Base-by-base conservation (phyloP, 1,284 basidiomycete genomes). In the Sporisorium sorghi region DNA sequence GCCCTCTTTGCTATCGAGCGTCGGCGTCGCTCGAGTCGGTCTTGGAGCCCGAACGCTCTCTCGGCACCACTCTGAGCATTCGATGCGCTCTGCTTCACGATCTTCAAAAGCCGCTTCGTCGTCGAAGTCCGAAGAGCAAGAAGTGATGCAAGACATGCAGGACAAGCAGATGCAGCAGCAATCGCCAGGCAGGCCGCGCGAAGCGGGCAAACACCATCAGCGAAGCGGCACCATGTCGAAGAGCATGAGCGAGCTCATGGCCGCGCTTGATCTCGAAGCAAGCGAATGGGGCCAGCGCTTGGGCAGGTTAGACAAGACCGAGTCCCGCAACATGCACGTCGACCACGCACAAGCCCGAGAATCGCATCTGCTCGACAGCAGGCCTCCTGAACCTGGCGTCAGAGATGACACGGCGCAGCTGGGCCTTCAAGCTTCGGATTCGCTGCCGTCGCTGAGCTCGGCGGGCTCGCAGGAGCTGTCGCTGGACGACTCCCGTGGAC, bases 211-310 rank as follows among this genome's bases (percentile, higher is more conserved):
- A 15, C 32, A 54, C 46, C 66, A 58, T n/a, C 55, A 57, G 33
- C 59, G 73, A 21, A 58, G 26, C 21, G 58, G 58, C 9, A 61
- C 52, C 33, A 56, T 75, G 69, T 46, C 51, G 23, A 65, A 53
- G 51, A 76, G 62, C 52, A 62, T 76, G 49, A 64, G 52, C 50
- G 68, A 73, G 39, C 65, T 77, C 33, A 56, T 77, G 32, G 60
- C 56, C 1, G 74, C 74, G 19, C 47, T 77, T 10, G 65, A 71
- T 21, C 49, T 62, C n/a, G 62, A 74, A 40, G 68, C 65, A 17
- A 51, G 23, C 24, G 52, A 50, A 47, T 58, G 59, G 59, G 44
- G 58, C 1, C 60, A 62, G 32, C 50, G 49, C 8, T 23, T 55
- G 8, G 32, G 44, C 32, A 21, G 35, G 33, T 37, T 49, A 17